Evolutionary conservation across 352 stramenopile species (phyloP), one percentile per base, ranked within the genome.

Genomic region (Phytophthora fragariae): DNA sequence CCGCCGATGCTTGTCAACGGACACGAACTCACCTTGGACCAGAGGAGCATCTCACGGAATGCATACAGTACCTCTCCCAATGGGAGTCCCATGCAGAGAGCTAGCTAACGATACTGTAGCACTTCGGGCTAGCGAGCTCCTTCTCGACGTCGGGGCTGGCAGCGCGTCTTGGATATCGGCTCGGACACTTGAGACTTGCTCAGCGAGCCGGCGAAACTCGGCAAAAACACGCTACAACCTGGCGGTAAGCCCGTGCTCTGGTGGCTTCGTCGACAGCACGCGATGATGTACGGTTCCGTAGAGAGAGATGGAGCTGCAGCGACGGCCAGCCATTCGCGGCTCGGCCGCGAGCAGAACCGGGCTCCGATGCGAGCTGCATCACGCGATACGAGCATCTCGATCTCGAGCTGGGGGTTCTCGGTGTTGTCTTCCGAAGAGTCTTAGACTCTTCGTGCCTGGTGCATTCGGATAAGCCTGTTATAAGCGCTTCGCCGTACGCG

Each of bases 221-320:
- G 57, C 58, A 68, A 63, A 72, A 63, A 62, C 44, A 62, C 57
- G 65, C 9, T 74, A 21, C 19, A 21, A 21, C 46, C 10, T 31
- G 19, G 17, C 31, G 29, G 46, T 57, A 29, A 33, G 39, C 2
- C 29, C 46, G 12, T 53, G 56, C 47, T 69, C 21, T 39, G 37
- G 39, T 10, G 44, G 54, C 35, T 73, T 73, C 66, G 66, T 73
- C 52, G 66, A 68, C 66, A 73, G 31, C 35, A 62, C 39, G 21
- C 33, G 24, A 62, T 11, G 17, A 72, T 24, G 49, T 33, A 55
- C 68, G 55, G 68, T 71, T 70, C n/a, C 27, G 21, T 58, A 41
- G 50, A 52, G 62, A 69, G 62, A 62, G 21, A 11, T 27, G 59
- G 49, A 35, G 59, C 52, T 27, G 53, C 57, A 41, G 27, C 44